Percentiles rank a stretch among this genome's conserved stretches.
phyloP scores from a whole-genome alignment of 129 eudicot species.

The Flaveria ramosissima region DNA sequence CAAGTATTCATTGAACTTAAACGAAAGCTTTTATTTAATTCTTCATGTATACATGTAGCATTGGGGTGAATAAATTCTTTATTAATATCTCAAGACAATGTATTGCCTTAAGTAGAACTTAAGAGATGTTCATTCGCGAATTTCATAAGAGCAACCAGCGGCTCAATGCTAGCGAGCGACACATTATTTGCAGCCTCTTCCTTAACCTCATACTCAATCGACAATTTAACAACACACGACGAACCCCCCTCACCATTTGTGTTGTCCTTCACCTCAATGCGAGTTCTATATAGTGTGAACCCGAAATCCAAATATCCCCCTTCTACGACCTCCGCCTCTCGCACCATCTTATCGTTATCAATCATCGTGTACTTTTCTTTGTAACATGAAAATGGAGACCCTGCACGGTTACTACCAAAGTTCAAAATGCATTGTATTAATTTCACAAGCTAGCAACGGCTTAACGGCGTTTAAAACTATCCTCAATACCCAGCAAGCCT shows the following conservation, averaged over 20 bases:
- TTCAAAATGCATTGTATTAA: neutral
- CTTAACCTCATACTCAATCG: conserved; percentile 19
- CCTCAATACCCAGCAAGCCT: too few species aligned
- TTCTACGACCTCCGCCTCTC: conserved; percentile 24
- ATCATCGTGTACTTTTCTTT: conserved; percentile 20
- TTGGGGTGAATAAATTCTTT: neutral
- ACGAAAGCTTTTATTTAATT: neutral
- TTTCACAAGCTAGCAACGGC: too few species aligned
- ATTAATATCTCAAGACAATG: neutral
- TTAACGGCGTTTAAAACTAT: too few species aligned
- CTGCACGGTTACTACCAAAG: neutral
- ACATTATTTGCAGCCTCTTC: conserved; percentile 22
- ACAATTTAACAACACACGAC: conserved; percentile 14
- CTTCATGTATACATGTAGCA: neutral
- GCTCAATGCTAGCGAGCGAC: conserved; percentile 11
- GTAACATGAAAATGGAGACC: conserved; percentile 15
- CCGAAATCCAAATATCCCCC: conserved; percentile 34
- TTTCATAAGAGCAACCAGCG: neutral
- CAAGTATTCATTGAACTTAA: neutral
- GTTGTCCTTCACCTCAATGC: conserved; percentile 17
- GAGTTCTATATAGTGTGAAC: conserved; percentile 7
- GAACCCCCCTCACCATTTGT: neutral
- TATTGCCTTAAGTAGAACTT: conserved; percentile 2
- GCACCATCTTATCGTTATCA: conserved; percentile 20
- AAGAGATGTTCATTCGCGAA: conserved; percentile 21